Percentiles rank a stretch among this genome's conserved stretches.
Conservation (phyloP, 495 filamentous ascomycete species). For the Talaromyces proteolyticus region DNA sequence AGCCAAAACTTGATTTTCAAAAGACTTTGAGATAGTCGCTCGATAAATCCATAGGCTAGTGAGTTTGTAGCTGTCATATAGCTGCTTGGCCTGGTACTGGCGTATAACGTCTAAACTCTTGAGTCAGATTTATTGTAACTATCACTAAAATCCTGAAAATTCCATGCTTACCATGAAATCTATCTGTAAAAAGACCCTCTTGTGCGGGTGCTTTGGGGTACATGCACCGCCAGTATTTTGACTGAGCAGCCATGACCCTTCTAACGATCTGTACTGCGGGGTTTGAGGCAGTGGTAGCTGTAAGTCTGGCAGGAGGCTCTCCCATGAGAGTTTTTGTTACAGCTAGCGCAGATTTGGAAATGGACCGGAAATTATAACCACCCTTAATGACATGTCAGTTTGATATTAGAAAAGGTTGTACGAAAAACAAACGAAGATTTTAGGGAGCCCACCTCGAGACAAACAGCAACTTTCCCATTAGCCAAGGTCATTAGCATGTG, state of each 20-base stretch:
- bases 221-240: slow-evolving; percentile 54
- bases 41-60: slow-evolving; percentile 67
- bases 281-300: slow-evolving; percentile 37
- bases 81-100: slow-evolving; percentile 57
- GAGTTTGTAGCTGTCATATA: slow-evolving; percentile 70
- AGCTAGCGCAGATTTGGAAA: slow-evolving; percentile 84
- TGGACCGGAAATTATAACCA: slow-evolving; percentile 89
- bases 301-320: slow-evolving; percentile 76
- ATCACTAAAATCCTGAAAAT: background rate
- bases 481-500: slow-evolving; percentile 98
- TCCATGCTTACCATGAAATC: slow-evolving; percentile 45
- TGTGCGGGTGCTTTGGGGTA: slow-evolving; percentile 37
- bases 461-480: slow-evolving; percentile 82
- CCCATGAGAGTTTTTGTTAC: slow-evolving; percentile 93
- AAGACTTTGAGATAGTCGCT: slow-evolving; percentile 64
- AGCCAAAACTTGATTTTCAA: slow-evolving; percentile 84
- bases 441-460: slow-evolving; percentile 59
- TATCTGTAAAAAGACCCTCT: slow-evolving; percentile 30
- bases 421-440: background rate
- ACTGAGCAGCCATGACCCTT: slow-evolving; percentile 49
- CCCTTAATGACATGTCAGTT: slow-evolving; percentile 40
- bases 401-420: background rate
- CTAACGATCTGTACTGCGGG: slow-evolving; percentile 43
- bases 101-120: slow-evolving; percentile 61
- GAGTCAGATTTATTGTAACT: background rate